A percentile compares a stretch with the other conserved stretches of the same genome.
phyloP scores from a whole-genome alignment of 352 stramenopile genomes.

The Globisporangium solare region DNA sequence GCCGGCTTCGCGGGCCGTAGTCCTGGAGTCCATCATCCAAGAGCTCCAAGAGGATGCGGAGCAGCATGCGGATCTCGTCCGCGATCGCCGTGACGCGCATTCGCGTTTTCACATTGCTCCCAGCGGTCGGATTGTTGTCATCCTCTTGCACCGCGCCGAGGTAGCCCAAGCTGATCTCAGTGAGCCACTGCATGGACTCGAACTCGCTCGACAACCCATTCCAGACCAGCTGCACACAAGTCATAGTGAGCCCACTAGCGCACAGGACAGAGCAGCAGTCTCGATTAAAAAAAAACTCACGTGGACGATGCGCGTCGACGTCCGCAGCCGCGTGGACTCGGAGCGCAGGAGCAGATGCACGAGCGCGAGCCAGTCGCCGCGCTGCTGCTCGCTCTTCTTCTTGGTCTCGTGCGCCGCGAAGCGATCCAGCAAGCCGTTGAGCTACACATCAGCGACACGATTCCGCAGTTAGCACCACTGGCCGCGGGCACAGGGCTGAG shows the following conservation, averaged over 20 bases:
- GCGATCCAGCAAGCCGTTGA: slow-evolving; percentile 54
- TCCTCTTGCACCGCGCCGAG: slow-evolving; percentile 36
- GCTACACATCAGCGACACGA: slow-evolving; percentile 18
- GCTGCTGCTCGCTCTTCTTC: slow-evolving; percentile 36
- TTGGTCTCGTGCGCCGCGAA: slow-evolving; percentile 38
- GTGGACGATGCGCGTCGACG: slow-evolving; percentile 52
- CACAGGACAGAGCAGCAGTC: no score
- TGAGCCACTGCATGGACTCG: slow-evolving; percentile 70
- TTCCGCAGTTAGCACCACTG: no score
- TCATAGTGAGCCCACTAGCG: not conserved
- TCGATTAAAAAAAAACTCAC: slow-evolving; percentile 9
- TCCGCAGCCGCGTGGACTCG: slow-evolving; percentile 42
- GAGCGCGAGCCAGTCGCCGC: slow-evolving; percentile 59
- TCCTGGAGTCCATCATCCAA: slow-evolving; percentile 40
- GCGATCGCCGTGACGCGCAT: slow-evolving; percentile 20
- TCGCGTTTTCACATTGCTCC: slow-evolving; percentile 7
- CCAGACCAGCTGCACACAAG: slow-evolving; percentile 30
- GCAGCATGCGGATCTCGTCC: slow-evolving; percentile 43
- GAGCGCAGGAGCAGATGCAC: slow-evolving; percentile 58
- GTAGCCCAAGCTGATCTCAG: slow-evolving; percentile 70
- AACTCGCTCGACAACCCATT: slow-evolving; percentile 52
- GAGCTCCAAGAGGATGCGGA: slow-evolving; percentile 55
- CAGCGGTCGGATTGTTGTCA: slow-evolving; percentile 3
- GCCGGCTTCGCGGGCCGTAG: slow-evolving; percentile 13
- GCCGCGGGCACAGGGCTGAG: no score